Base-by-base conservation (phyloP, 495 filamentous ascomycete genomes). In the Annulohypoxylon maeteangense region DNA sequence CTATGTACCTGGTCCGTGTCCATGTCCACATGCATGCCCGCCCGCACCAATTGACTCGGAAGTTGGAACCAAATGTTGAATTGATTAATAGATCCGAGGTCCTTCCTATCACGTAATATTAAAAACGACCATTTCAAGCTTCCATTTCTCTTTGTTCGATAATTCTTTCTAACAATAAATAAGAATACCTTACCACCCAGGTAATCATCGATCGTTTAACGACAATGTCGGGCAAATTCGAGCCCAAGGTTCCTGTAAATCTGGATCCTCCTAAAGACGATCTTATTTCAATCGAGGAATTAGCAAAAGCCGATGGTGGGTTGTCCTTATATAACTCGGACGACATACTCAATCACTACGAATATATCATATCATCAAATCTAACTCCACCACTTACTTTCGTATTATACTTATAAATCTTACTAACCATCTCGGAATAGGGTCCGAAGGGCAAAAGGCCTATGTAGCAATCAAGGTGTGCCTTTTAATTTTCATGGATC, bases 401-500 rank as follows among this genome's bases (percentile, higher is more conserved):
- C 12, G 2, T 18, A 5, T 25, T 4, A 23, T 38, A 25, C 18
- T 40, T 27, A 48, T 61, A 32, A 10, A 48, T n/a, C 3, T 10
- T n/a, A 45, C 71, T 78, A 47, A 74, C 45, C 68, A 90, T 88
- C 86, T 55, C 31, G 23, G 31, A 56, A 80, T 82, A 80, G 88
- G 91, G 62, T 80, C 88, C 2, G 88, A 86, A 55, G 82, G 81
- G 23, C 87, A 83, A 63, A 93, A 93, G 31, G 93, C 90, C 23
- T 92, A 94, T 70, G 93, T 99, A 25, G 95, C 96, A 29, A 98
- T 99, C 81, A 98, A 97, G 83, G 87, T 86, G 75, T 54, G 63
- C 59, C 7, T 14, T 34, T 44, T 20, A 7, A 55, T 58, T 51
- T 23, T 44, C 16, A 47, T 29, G 42, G 22, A 11, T 34, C 6